Percentiles rank a stretch among this genome's conserved stretches.
phyloP scores from a whole-genome alignment of 1,284 basidiomycete species.

The Termitomyces sp. region DNA sequence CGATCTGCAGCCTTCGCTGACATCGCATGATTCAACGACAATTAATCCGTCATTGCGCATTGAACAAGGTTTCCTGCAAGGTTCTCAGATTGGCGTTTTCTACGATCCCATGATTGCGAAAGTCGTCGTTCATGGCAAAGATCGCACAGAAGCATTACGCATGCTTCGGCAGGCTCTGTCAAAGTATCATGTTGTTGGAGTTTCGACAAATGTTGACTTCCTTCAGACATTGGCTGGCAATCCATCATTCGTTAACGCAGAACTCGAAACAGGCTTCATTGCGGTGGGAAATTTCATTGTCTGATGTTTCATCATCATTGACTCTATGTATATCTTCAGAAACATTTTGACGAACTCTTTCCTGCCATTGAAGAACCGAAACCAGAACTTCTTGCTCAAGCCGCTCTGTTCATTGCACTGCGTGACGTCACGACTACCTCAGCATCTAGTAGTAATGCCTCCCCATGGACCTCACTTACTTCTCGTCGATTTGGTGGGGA shows the following conservation, averaged over 20 bases:
- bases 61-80: slow-evolving; percentile 87
- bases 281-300: slow-evolving; percentile 37
- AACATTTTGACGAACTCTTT: slow-evolving; percentile 77
- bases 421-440: slow-evolving; percentile 46
- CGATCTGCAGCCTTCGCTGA: slow-evolving; percentile 31
- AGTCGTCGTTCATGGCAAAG: slow-evolving; percentile 85
- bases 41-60: slow-evolving; percentile 69
- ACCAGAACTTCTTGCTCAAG: slow-evolving; percentile 67
- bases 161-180: slow-evolving; percentile 77
- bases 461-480: slow-evolving; percentile 66
- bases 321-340: slow-evolving; percentile 37
- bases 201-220: slow-evolving; percentile 90
- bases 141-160: slow-evolving; percentile 82
- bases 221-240: slow-evolving; percentile 75
- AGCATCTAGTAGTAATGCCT: slow-evolving; percentile 22
- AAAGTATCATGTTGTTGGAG: slow-evolving; percentile 88
- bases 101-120: slow-evolving; percentile 96
- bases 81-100: slow-evolving; percentile 86
- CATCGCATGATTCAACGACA: slow-evolving; percentile 29
- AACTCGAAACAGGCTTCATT: slow-evolving; percentile 94
- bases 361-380: slow-evolving; percentile 54
- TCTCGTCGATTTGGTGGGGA: slow-evolving; percentile 78
- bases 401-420: slow-evolving; percentile 70
- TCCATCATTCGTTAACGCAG: slow-evolving; percentile 69
- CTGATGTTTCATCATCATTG: neutral